These are phyloP conservation scores for Stephania cephalantha DNA, from an alignment of 164 flowering plant species.

Conservation along the genomic window DNA sequence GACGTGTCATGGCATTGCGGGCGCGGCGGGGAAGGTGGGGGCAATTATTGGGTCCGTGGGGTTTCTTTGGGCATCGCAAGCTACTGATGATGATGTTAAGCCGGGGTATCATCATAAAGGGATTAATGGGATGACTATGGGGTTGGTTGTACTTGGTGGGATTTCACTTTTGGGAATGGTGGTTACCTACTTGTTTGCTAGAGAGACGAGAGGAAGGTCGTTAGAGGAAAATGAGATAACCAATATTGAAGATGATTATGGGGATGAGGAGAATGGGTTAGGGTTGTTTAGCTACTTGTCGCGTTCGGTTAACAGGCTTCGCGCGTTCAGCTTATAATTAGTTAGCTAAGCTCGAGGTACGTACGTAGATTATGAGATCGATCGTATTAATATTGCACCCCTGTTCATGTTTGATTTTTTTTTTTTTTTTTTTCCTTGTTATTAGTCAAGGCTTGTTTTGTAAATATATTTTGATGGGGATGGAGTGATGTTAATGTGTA, in stretches of 20 bases:
- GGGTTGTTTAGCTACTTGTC: conserved; percentile 9
- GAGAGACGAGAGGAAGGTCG: conserved; percentile 54
- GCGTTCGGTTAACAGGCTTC: neutral
- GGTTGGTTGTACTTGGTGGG: conserved; percentile 34
- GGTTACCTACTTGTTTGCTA: conserved; percentile 39
- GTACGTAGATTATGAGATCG: too few relatives aligned
- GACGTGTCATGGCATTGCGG: conserved; percentile 65
- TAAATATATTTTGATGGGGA: neutral
- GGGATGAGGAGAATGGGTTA: neutral
- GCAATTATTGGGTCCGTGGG: conserved; percentile 56
- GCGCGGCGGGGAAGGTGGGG: conserved; percentile 55
- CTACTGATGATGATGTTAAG: neutral
- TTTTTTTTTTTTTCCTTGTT: neutral
- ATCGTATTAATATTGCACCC: neutral
- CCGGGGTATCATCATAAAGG: conserved; percentile 17
- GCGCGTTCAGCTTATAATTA: neutral
- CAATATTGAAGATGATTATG: neutral
- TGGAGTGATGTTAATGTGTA: too few relatives aligned
- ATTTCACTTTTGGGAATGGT: conserved; percentile 38
- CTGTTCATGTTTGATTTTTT: neutral
- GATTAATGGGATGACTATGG: conserved; percentile 26
- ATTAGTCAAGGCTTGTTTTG: neutral
- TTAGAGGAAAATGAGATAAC: conserved; percentile 57
- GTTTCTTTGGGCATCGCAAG: conserved; percentile 45
- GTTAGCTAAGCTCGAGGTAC: too few relatives aligned